Base-by-base conservation (phyloP, 2,329 filamentous ascomycete genomes). In the Acrocalymma vagum region DNA sequence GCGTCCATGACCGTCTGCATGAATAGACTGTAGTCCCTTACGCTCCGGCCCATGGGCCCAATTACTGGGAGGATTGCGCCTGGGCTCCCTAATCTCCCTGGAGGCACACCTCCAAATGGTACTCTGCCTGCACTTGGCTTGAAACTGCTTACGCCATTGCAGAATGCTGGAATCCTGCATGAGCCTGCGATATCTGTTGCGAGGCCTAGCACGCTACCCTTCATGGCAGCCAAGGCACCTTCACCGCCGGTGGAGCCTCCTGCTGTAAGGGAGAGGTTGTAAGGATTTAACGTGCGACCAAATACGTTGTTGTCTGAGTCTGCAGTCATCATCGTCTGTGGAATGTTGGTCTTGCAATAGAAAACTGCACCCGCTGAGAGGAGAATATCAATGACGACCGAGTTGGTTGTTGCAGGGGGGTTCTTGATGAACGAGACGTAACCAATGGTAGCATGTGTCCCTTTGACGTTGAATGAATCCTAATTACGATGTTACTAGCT, bases 91-190 rank as follows among this genome's bases (percentile, higher is more conserved):
- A 64, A 10, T 3, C 68, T 44, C 1, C 67, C 69, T 1, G 63
- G 60, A 2, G 62, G 48, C 1, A 53, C 53, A 9, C 53, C 53
- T 1, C 63, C 60, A 17, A 67, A 82, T 0, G 79, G 79, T 0
- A 82, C 70, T 0, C 80, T 62, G 0, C 76, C 74, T 38, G 77
- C 72, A 0, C 78, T 81, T 0, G 79, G 78, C 47, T 81, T 82
- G 16, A 81, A 60, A 0, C 76, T 76, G 3, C 74, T 71, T 25
- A 65, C 39, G 2, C 66, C 67, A 33, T 71, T 69, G 71, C 92
- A 92, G 57, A 96, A 91, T 39, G 95, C 88, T 68, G 88, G 93
- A 64, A 96, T 94, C 57, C 85, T 83, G 61, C 95, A 85, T 38
- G 69, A 74, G 1, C 78, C 78, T 1, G 75, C 78, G 30, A 86